Evolutionary conservation across 2,329 filamentous ascomycete species (phyloP), one percentile per base, ranked within the genome.

Genomic region (Tolypocladium endophyticum): DNA sequence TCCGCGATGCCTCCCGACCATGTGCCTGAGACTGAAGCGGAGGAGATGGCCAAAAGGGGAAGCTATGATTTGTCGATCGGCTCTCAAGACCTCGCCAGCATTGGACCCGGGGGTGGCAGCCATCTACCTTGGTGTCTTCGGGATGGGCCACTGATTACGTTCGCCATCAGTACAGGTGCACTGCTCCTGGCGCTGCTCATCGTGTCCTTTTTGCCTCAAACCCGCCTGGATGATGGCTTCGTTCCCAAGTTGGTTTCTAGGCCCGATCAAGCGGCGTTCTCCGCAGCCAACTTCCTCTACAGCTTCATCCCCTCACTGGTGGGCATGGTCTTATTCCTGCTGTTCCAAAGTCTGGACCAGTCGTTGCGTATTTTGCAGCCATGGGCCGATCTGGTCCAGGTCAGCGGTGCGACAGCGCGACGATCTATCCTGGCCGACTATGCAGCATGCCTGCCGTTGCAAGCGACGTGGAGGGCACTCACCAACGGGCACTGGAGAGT

Each of bases 271-370:
- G 77, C 77, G 33, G 89, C 88, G 23, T 97, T 95, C 73, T 95
- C 90, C 1, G 79, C 89, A 0, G 90, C 91, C 56, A 91, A 96
- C 73, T 97, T 97, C 74, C 76, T 96, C 57, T 97, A 92, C 77
- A 85, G 83, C 62, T 91, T 92, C 72, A 59, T 92, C 28, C 89
- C 89, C 0, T 83, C 87, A 3, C 65, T 88, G 0, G 69, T 92
- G 35, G 89, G 86, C 5, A 83, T 86, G 67, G 64, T 88, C 20
- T 74, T 90, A 56, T 89, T 87, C 70, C 79, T 91, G 54, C 71
- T 81, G 57, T 86, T 90, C 70, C 82, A 88, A 62, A 80, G 82
- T 38, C 73, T 91, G 59, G 88, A 92, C 67, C 79, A 84, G 68
- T 78, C 81, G 2, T 70, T 90, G 61, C 84, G 88, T 58, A 77